These are phyloP conservation scores for Cucurbita moschata DNA, from an alignment of 306 rosid species.

Conservation along the genomic window DNA sequence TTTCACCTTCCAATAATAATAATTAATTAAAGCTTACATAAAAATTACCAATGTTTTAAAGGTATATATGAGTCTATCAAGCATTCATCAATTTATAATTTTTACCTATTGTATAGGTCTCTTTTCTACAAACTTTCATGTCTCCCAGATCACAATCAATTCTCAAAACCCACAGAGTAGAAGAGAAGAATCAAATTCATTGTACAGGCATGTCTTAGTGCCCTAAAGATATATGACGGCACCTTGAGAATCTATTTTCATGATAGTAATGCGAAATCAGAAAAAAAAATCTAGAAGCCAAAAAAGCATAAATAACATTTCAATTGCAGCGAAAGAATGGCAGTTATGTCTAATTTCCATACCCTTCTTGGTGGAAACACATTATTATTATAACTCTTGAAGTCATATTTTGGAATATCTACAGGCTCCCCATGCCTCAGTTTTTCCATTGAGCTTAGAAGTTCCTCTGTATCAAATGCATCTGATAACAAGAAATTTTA, in stretches of 20 bases:
- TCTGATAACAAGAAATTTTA: conserved; percentile 36
- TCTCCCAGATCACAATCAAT: conserved; percentile 2
- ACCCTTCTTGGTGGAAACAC: conserved; percentile 89
- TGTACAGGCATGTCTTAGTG: conserved; percentile 1
- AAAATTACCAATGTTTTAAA: neutral
- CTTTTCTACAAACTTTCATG: neutral
- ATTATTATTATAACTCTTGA: conserved; percentile 73
- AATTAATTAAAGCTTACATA: neutral
- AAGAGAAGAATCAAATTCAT: conserved; percentile 1
- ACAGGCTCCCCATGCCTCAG: conserved; percentile 84
- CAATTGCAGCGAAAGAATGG: neutral
- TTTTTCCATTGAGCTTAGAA: conserved; percentile 60
- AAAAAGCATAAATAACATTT: neutral
- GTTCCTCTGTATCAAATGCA: conserved; percentile 76
- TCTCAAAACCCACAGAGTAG: neutral
- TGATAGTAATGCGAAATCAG: neutral
- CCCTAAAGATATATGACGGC: conserved; percentile 1
- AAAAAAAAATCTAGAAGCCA: neutral
- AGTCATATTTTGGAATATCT: conserved; percentile 91
- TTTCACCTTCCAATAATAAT: neutral
- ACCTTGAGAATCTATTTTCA: conserved; percentile 4
- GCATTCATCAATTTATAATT: neutral
- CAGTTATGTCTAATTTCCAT: conserved; percentile 9
- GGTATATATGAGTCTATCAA: neutral
- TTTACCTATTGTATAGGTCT: neutral